These are phyloP conservation scores for Lepidium aucheri DNA, from an alignment of 345 rosid species.

Conservation along the genomic window DNA sequence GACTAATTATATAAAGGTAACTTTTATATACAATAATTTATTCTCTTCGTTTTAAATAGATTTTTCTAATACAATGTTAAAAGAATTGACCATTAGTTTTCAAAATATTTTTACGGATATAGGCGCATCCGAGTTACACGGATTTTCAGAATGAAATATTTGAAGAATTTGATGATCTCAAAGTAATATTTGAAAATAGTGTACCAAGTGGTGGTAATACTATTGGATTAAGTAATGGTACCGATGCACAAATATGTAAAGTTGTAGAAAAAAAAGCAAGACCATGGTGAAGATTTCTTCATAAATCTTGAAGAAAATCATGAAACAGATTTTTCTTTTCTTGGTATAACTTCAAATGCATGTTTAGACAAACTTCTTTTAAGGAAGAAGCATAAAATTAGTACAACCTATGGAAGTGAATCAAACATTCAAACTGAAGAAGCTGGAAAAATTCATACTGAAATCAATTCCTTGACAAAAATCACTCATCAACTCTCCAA, in stretches of 20 bases:
- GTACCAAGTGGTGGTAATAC: too few species aligned
- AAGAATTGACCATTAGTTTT: too few species aligned
- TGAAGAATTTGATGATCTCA: too few species aligned
- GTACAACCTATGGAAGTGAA: not conserved
- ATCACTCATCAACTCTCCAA: not conserved
- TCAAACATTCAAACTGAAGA: not conserved
- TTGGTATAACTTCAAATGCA: not conserved
- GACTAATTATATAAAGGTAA: too few species aligned
- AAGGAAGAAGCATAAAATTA: not conserved
- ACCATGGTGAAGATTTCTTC: not conserved
- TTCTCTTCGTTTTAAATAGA: too few species aligned
- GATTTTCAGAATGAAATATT: too few species aligned
- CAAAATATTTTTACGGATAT: too few species aligned
- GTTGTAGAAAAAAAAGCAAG: not conserved
- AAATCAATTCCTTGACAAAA: not conserved
- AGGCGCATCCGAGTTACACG: too few species aligned
- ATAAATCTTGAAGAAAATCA: not conserved
- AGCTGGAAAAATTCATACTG: not conserved
- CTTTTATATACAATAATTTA: too few species aligned
- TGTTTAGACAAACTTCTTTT: not conserved
- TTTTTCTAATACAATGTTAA: too few species aligned
- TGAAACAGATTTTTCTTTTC: not conserved
- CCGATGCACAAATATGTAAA: not conserved
- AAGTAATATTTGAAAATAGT: too few species aligned
- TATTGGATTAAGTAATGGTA: too few species aligned